Conservation (phyloP, 1,139 yeast genomes). For the Candida sp. region DNA sequence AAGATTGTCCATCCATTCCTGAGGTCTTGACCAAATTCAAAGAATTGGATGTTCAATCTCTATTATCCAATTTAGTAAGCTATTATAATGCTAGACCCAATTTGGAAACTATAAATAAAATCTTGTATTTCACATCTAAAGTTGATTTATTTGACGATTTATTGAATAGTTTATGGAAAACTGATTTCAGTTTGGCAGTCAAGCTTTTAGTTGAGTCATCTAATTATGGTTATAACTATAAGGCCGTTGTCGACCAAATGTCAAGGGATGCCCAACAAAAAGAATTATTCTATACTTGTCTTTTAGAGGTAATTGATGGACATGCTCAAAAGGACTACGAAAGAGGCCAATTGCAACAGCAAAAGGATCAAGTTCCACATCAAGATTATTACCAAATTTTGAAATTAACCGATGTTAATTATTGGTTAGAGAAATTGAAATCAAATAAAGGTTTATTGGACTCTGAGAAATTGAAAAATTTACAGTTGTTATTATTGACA, state of each 20-base stretch:
- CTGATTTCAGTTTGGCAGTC: constrained; percentile 26
- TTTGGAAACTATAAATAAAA: constrained; percentile 27
- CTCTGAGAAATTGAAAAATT: constrained; percentile 62
- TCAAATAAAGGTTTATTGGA: constrained; percentile 40
- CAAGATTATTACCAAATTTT: constrained; percentile 19
- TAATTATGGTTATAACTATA: constrained; percentile 37
- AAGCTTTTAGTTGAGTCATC: constrained; percentile 34
- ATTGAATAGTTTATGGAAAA: constrained; percentile 21
- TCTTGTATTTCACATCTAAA: constrained; percentile 19
- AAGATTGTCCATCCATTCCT: constrained; percentile 36
- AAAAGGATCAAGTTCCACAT: constrained; percentile 15
- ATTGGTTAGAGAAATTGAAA: constrained; percentile 36
- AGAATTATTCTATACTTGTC: constrained; percentile 22
- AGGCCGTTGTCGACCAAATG: constrained; percentile 34
- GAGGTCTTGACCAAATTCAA: constrained; percentile 31
- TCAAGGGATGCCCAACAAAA: constrained; percentile 27
- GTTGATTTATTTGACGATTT: constrained; percentile 26
- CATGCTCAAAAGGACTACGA: constrained; percentile 42
- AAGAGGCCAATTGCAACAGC: constrained; percentile 22
- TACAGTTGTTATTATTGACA: constrained; percentile 79
- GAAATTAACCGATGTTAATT: constrained; percentile 31
- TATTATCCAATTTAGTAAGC: constrained; percentile 34
- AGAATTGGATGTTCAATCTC: constrained; percentile 39
- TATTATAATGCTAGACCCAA: constrained; percentile 32
- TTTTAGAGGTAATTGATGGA: constrained; percentile 35